Evolutionary conservation across 2,329 filamentous ascomycete genomes (phyloP), one percentile per base, ranked within the genome.

Genomic region (Ascochyta pisi): DNA sequence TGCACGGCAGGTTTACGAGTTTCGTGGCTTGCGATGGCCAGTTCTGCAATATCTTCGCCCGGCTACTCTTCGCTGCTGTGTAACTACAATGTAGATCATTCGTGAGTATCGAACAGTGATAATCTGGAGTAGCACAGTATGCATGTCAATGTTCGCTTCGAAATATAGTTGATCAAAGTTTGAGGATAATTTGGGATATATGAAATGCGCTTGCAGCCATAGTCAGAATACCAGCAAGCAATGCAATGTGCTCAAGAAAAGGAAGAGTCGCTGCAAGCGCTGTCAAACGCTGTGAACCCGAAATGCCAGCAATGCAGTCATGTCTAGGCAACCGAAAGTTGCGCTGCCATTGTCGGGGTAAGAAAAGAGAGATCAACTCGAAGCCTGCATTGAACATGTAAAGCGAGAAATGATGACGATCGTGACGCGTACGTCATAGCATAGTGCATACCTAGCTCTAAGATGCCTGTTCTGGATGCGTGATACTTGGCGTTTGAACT

Each of bases 401-500:
- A 42, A 37, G 29, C 19, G 16, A 27, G 31, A n/a, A 35, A 22
- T 48, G 15, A 15, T 33, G 26, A 33, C 10, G 23, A 10, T 7
- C 22, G 41, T 41, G 37, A 50, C 27, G 34, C 35, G 39, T 22
- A 23, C n/a, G 16, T 43, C 31, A 9, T 43, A 24, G 6, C 4
- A 7, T 24, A 16, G 41, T 19, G 12, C 15, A 12, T 33, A 33
- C 35, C 4, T 40, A 57, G 27, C 40, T 63, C 47, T 66, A 56
- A 13, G 47, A 56, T 48, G 42, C 27, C 26, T 51, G 53, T 23
- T 56, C 53, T 26, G 53, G 53, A 33, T 56, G 53, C 22, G 47
- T 51, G n/a, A 65, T 67, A 57, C 75, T 77, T 13, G 76, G 76
- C 22, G 74, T 77, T 54, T 74, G 65, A 19, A 80, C 76, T 10